These are phyloP conservation scores for Rhodomyrtus psidioides DNA, from an alignment of 441 rosid species.

Conservation along the genomic window DNA sequence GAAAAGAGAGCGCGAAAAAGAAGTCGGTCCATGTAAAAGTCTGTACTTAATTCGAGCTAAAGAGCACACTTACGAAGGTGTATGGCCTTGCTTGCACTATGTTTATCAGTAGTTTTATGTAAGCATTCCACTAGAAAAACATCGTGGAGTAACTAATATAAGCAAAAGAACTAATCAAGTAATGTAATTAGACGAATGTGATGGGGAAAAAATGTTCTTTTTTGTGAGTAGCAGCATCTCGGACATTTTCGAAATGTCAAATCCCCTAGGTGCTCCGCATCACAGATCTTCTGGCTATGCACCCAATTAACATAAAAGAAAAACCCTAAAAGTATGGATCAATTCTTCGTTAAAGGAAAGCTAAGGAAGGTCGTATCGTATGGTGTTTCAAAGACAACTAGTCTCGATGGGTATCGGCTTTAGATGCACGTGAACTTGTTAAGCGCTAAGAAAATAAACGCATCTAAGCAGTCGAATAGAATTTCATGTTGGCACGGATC, in stretches of 20 bases:
- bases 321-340: background rate
- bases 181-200: background rate
- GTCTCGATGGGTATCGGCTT: background rate
- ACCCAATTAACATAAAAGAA: background rate
- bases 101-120: background rate
- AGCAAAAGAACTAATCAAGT: background rate
- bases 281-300: background rate
- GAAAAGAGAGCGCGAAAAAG: background rate
- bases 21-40: background rate
- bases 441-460: background rate
- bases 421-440: background rate
- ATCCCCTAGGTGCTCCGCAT: background rate
- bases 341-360: background rate
- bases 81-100: background rate
- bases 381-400: background rate
- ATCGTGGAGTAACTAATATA: background rate
- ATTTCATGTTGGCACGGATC: too few species aligned
- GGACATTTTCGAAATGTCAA: background rate
- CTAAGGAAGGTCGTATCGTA: background rate
- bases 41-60: background rate
- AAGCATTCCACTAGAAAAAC: background rate
- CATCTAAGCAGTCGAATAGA: background rate
- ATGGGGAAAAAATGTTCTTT: background rate
- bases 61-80: background rate
- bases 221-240: background rate